Conservation (phyloP, 179 eudicot genomes). For the Corrigiola litoralis region DNA sequence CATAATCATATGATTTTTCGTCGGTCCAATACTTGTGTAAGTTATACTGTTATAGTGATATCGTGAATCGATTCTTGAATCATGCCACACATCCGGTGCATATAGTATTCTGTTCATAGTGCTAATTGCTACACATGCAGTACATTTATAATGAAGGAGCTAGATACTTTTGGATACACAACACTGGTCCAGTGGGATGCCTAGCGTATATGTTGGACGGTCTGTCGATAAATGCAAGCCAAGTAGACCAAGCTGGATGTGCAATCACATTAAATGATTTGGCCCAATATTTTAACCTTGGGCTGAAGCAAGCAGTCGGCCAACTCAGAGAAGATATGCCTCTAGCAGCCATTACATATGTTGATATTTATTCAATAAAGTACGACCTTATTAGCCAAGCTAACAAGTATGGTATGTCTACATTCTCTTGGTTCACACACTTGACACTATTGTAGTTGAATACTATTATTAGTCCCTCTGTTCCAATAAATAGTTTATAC, state of each 20-base stretch:
- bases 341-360: slow-evolving; percentile 34
- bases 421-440: no score
- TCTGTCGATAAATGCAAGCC: slow-evolving; percentile 18
- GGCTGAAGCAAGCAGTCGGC: slow-evolving; percentile 33
- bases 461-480: no score
- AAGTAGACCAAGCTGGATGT: slow-evolving; percentile 39
- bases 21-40: no score
- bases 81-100: no score
- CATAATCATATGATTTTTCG: no score
- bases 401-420: slow-evolving; percentile 19
- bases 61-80: no score
- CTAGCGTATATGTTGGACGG: slow-evolving; percentile 38
- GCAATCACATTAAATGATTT: slow-evolving; percentile 32
- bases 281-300: slow-evolving; percentile 39
- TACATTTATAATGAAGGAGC: slow-evolving; percentile 36
- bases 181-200: slow-evolving; percentile 49
- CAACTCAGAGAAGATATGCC: slow-evolving; percentile 28
- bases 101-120: no score
- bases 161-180: slow-evolving; percentile 49
- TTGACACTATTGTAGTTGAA: no score
- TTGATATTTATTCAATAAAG: slow-evolving; percentile 39
- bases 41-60: no score
- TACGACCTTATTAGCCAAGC: slow-evolving; percentile 38
- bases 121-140: no score
- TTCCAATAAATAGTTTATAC: no score